Evolutionary conservation across 2,329 filamentous ascomycete genomes (phyloP).

Genomic region (Xylariaceae sp.): DNA sequence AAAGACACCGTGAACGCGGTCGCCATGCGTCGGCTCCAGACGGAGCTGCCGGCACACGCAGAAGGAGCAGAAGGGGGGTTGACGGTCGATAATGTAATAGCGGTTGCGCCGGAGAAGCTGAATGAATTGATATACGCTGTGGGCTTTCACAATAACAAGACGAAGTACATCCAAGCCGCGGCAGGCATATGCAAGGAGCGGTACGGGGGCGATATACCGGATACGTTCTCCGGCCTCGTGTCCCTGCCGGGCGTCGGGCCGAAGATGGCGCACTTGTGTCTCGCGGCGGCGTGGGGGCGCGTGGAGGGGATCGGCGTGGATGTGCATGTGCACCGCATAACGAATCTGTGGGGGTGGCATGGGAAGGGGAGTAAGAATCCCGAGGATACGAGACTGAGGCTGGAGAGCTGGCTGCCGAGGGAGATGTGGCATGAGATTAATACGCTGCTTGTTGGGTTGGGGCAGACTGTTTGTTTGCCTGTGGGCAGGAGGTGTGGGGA

Average conservation of each 20-base stretch:
- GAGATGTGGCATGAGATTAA: constrained; percentile 94
- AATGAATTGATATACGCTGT: constrained; percentile 80
- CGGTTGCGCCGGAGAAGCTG: constrained; percentile 60
- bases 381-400: constrained; percentile 72
- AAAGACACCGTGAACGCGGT: constrained; percentile 88
- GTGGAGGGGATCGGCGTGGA: constrained; percentile 85
- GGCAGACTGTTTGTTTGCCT: constrained; percentile 82
- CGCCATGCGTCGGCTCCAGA: constrained; percentile 76
- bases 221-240: constrained; percentile 71
- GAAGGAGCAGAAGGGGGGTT: constrained; percentile 52
- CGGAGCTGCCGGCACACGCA: constrained; percentile 59
- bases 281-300: constrained; percentile 66
- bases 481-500: constrained; percentile 79
- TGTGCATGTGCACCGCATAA: constrained; percentile 92
- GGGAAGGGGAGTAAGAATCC: constrained; percentile 64
- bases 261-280: constrained; percentile 90
- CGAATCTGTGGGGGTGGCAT: constrained; percentile 92
- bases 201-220: constrained; percentile 74
- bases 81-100: constrained; percentile 74
- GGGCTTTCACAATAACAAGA: constrained; percentile 95
- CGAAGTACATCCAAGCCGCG: constrained; percentile 73
- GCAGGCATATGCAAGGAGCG: constrained; percentile 70
- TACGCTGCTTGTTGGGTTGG: constrained; percentile 80
- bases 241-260: constrained; percentile 84
- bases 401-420: constrained; percentile 79